Evolutionary conservation across 495 filamentous ascomycete species (phyloP), one percentile per base, ranked within the genome.

Genomic region (Talaromyces stipitatus): DNA sequence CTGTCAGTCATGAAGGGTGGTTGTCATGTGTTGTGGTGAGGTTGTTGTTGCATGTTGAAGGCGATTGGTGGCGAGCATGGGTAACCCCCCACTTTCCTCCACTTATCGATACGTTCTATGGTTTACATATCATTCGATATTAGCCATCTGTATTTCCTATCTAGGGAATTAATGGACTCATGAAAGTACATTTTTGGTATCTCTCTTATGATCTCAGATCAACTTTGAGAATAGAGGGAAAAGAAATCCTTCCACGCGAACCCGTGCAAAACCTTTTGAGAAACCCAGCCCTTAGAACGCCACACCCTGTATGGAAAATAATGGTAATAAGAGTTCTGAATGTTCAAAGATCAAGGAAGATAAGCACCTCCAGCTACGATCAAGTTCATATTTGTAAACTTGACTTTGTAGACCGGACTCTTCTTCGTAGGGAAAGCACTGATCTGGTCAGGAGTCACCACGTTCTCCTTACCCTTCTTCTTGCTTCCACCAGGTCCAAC

Each of bases 401-500:
- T 82, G 47, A 95, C 92, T 76, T 92, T 95, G 69, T 94, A 87
- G 6, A 98, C 89, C 2, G 94, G 91, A 22, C 87, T 90, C 76
- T 94, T 95, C 82, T 97, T 98, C 16, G 94, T 97, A 0, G 89
- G 85, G 64, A 96, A 97, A 3, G 88, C 91, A 60, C 83, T 86
- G 71, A 97, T 90, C 72, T 97, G 92, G 64, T 98, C 94, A 0
- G 90, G 83, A 2, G 89, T 94, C 26, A 96, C 87, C 58, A 89
- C 86, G 4, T 91, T 86, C 58, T 96, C 92, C 71, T 96, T 96
- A 50, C 84, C 84, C 69, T 89, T 91, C 76, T 89, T 92, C 78
- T 91, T 90, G 16, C 82, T 75, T 18, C 80, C 74, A 3, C 71
- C 77, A 18, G 77, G 71, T 16, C 68, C 72, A 1, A 78, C 73